phyloP scores from a whole-genome alignment of 305 asterid species.

The Fraxinus xanthoxyloides region DNA sequence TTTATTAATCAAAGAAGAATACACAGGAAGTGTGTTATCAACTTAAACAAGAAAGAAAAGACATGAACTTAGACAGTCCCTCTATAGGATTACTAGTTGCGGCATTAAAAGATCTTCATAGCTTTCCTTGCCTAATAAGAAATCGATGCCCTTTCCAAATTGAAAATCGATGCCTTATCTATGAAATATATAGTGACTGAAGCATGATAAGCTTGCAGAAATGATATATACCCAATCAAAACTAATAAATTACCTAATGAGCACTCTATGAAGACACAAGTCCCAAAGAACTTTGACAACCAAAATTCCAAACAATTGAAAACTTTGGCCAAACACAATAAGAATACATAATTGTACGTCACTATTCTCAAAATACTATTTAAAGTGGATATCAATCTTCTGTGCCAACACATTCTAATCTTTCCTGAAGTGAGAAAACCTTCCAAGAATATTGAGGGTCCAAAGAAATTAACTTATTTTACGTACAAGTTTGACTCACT shows the following conservation, averaged over 20 bases:
- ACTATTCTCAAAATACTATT: not conserved
- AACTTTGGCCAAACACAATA: not conserved
- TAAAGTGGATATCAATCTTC: not conserved
- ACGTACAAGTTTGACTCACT: not conserved
- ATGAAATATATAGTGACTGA: not conserved
- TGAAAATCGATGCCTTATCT: not conserved
- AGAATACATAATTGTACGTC: not conserved
- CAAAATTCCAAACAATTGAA: not conserved
- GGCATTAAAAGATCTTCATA: no score
- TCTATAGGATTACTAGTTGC: no score
- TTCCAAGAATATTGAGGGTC: not conserved
- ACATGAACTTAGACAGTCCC: no score
- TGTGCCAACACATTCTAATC: not conserved
- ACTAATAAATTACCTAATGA: not conserved
- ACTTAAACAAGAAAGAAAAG: no score
- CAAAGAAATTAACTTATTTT: not conserved
- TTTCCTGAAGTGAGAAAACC: not conserved
- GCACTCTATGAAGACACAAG: not conserved
- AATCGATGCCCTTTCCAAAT: no score
- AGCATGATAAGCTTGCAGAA: not conserved
- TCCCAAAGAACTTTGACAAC: not conserved
- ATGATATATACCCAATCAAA: not conserved
- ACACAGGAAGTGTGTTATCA: no score
- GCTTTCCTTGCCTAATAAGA: not conserved
- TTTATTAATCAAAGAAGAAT: no score